Conservation (phyloP, 1,139 yeast species). For the Pichia terricola region DNA sequence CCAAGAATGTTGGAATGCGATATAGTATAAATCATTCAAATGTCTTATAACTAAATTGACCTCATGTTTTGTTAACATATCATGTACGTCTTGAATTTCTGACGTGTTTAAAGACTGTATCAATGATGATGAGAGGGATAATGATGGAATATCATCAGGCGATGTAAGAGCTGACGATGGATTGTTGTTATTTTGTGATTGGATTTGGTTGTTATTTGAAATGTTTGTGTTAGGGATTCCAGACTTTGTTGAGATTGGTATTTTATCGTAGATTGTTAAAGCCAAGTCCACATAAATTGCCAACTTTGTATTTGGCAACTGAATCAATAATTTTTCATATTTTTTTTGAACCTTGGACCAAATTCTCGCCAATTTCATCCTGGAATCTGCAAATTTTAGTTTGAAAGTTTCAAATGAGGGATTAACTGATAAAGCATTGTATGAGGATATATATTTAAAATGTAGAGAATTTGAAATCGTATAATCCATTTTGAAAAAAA, state of each 20-base stretch:
- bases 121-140: slow-evolving; percentile 7
- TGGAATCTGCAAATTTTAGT: slow-evolving; percentile 49
- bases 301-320: slow-evolving; percentile 21
- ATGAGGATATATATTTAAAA: slow-evolving; percentile 62
- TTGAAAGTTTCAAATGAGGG: slow-evolving; percentile 57
- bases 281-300: slow-evolving; percentile 38
- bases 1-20: slow-evolving; percentile 67
- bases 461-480: slow-evolving; percentile 66
- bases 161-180: not conserved
- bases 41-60: slow-evolving; percentile 25
- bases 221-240: slow-evolving; percentile 26
- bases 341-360: slow-evolving; percentile 55
- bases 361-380: slow-evolving; percentile 53
- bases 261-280: slow-evolving; percentile 51
- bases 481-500: slow-evolving; percentile 60
- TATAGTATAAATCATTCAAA: slow-evolving; percentile 46
- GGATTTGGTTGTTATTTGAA: not conserved
- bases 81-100: slow-evolving; percentile 20
- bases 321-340: slow-evolving; percentile 27
- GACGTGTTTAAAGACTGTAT: slow-evolving; percentile 8
- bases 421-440: slow-evolving; percentile 58
- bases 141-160: slow-evolving; percentile 7
- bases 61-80: slow-evolving; percentile 21
- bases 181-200: not conserved
- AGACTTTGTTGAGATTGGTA: slow-evolving; percentile 45